Percentiles rank a stretch among this genome's conserved stretches.
Evolutionary conservation across 176 grass and related monocot genomes (phyloP).

Genomic region (Triticum turgidum): DNA sequence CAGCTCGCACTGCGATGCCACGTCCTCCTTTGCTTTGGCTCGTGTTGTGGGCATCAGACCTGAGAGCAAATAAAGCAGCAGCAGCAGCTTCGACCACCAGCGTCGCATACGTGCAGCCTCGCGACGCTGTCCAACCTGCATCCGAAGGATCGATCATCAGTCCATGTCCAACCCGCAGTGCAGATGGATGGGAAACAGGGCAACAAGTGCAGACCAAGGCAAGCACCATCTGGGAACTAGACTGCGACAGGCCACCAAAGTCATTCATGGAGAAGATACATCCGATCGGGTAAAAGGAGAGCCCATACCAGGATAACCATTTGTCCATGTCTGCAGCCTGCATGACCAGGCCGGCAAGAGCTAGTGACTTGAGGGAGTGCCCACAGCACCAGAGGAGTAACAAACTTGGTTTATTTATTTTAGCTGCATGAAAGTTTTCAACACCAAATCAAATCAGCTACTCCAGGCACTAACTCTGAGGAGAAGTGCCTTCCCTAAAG

Average conservation of each 20-base stretch:
- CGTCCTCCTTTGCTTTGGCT: constrained; percentile 23
- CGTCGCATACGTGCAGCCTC: constrained; percentile 43
- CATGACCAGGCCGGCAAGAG: constrained; percentile 32
- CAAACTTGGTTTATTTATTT: constrained; percentile 36
- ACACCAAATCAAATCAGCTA: constrained; percentile 33
- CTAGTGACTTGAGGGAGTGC: constrained; percentile 26
- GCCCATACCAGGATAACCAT: constrained; percentile 32
- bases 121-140: constrained; percentile 34
- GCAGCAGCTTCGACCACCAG: constrained; percentile 32
- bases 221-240: constrained; percentile 48
- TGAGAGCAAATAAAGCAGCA: constrained; percentile 26
- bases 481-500: constrained; percentile 14
- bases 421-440: constrained; percentile 49
- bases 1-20: constrained; percentile 29
- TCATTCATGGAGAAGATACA: constrained; percentile 50
- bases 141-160: not conserved
- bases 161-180: constrained; percentile 26
- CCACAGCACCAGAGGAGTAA: constrained; percentile 28
- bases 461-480: constrained; percentile 32
- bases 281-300: constrained; percentile 39
- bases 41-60: constrained; percentile 13
- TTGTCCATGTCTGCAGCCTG: constrained; percentile 27
- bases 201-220: constrained; percentile 54
- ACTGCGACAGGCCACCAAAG: constrained; percentile 46
- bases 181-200: constrained; percentile 28